Evolutionary conservation across 129 eudicot genomes (phyloP), one percentile per base, ranked within the genome.

Genomic region (Escallonia herrerae): DNA sequence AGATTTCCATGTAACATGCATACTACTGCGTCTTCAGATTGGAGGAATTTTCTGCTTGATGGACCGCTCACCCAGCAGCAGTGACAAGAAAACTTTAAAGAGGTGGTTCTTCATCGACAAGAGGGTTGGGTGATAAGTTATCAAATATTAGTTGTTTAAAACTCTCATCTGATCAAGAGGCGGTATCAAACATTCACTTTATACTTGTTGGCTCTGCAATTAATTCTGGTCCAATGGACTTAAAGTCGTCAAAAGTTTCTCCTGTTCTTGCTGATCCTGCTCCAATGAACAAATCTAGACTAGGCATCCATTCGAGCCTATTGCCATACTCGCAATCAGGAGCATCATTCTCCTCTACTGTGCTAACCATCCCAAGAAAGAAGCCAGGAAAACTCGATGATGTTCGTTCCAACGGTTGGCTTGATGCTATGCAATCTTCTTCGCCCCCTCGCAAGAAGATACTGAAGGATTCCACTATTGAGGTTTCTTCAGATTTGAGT

Each of bases 71-170:
- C 79, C 83, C 44, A 75, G 70, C 60, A 77, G 87, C 76, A 73
- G 83, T 74, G 90, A 83, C 73, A 89, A 80, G 80, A 82, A 76
- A 70, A 83, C 94, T 7, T 78, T 83, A 15, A 89, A 89, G 70
- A 82, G 87, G 89, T 85, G 91, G 96, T 85, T 88, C 76, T 88
- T 85, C 79, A 88, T 85, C 15, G 96, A 88, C 73, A 88, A 88
- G 63, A 77, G 85, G 64, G 91, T 84, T 50, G 87, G 94, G 52
- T 89, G 76, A 64, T 60, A 43, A 22, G 67, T 46, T 57, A 11
- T 11, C 54, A 53, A 4, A 12, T 33, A 52, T 22, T 69, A 13
- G 33, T 14, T 7, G 46, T 61, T 0, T 59, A 22, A 15, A 15
- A 8, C 43, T 45, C 52, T 67, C 39, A 40, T 64, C 48, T 10